Percentiles rank a stretch among this genome's conserved stretches.
phyloP scores from a whole-genome alignment of 768 basidiomycete species.

The Lentinula aciculospora region DNA sequence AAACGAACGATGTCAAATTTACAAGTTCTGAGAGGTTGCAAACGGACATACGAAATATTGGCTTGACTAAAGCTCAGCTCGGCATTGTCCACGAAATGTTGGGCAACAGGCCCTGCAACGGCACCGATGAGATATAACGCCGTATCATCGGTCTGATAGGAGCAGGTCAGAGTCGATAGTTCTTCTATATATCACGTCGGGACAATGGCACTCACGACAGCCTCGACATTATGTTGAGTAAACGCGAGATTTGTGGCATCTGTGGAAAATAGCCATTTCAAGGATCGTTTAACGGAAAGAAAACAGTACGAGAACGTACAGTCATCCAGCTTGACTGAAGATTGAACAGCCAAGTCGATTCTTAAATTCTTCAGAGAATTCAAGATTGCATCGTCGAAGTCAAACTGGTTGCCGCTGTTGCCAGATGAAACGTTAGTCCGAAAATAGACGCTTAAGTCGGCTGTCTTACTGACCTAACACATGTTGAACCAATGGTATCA shows the following conservation, averaged over 20 bases:
- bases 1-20: neutral
- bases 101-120: conserved; percentile 61
- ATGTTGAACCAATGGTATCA: conserved; percentile 46
- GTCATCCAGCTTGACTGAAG: conserved; percentile 56
- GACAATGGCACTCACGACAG: conserved; percentile 31
- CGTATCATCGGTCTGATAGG: conserved; percentile 51
- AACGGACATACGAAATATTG: conserved; percentile 43
- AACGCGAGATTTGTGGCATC: conserved; percentile 54
- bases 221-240: conserved; percentile 49
- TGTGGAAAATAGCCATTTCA: conserved; percentile 16
- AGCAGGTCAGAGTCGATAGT: conserved; percentile 6
- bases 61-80: conserved; percentile 49
- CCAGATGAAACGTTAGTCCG: conserved; percentile 12
- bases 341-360: conserved; percentile 52
- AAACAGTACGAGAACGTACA: conserved; percentile 34
- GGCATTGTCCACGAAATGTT: conserved; percentile 56
- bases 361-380: conserved; percentile 53
- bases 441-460: neutral
- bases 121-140: conserved; percentile 66
- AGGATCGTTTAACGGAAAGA: neutral
- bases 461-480: conserved; percentile 41
- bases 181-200: neutral
- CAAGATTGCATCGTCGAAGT: conserved; percentile 55
- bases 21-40: too few species aligned
- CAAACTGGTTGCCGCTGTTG: conserved; percentile 59